These are phyloP conservation scores for Quercus parvula DNA, from an alignment of 306 rosid species.

Conservation along the genomic window DNA sequence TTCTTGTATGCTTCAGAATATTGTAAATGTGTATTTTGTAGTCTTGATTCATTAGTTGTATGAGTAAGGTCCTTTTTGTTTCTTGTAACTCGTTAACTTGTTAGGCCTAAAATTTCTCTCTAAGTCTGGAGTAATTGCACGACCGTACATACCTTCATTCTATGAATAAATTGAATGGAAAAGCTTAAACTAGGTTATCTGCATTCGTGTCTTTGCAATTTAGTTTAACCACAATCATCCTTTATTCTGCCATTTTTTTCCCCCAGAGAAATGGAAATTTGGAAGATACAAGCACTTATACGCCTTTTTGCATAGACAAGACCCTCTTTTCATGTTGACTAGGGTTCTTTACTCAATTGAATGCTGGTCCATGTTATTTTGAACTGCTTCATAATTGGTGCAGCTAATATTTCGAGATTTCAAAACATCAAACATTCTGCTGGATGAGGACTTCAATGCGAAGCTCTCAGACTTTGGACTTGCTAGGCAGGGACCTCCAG, in stretches of 20 bases:
- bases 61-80: not conserved
- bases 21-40: not conserved
- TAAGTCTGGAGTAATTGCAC: slow-evolving; percentile 1
- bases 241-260: not conserved
- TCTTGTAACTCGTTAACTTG: not conserved
- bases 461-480: slow-evolving; percentile 99
- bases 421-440: slow-evolving; percentile 80
- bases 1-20: not conserved
- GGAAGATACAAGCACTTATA: not conserved
- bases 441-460: slow-evolving; percentile 87
- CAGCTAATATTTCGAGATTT: slow-evolving; percentile 98
- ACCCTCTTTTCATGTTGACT: not conserved
- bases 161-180: not conserved
- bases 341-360: too few species aligned
- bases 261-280: not conserved
- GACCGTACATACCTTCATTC: not conserved
- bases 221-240: not conserved
- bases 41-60: not conserved
- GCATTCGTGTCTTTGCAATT: not conserved
- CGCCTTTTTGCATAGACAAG: not conserved
- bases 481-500: slow-evolving; percentile 94
- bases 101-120: not conserved
- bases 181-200: not conserved
- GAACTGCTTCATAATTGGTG: slow-evolving; percentile 35
- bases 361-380: slow-evolving; percentile 1